Conservation (phyloP, 495 filamentous ascomycete genomes). For the Hypoxylon lenormandii region DNA sequence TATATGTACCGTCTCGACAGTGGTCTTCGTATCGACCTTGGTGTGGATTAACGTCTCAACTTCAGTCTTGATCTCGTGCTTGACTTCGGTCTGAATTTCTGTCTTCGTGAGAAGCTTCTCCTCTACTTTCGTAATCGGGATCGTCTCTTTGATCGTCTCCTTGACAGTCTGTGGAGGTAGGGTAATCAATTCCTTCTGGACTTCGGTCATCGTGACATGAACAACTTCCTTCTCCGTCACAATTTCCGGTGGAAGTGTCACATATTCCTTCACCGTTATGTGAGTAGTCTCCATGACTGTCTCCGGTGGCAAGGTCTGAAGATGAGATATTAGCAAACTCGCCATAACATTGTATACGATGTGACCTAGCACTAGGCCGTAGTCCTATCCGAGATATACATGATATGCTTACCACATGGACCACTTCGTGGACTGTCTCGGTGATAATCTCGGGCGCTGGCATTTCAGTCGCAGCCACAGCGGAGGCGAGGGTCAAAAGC, state of each 20-base stretch:
- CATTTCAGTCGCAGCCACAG: slow-evolving; percentile 20
- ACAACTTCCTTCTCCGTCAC: slow-evolving; percentile 23
- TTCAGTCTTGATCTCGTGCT: slow-evolving; percentile 27
- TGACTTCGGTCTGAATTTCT: slow-evolving; percentile 19
- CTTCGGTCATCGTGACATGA: slow-evolving; percentile 31
- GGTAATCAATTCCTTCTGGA: slow-evolving; percentile 26
- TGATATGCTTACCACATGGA: slow-evolving; percentile 30
- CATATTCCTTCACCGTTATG: slow-evolving; percentile 7
- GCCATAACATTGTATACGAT: too few relatives aligned
- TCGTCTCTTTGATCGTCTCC: slow-evolving; percentile 36
- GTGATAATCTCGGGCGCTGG: slow-evolving; percentile 6
- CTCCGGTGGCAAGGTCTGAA: slow-evolving; percentile 18
- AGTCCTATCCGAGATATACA: neutral
- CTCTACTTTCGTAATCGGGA: slow-evolving; percentile 39
- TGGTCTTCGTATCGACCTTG: slow-evolving; percentile 18
- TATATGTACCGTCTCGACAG: neutral
- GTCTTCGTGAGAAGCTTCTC: slow-evolving; percentile 41
- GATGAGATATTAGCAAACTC: slow-evolving; percentile 9
- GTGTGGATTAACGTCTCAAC: too few relatives aligned
- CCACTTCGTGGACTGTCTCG: slow-evolving; percentile 30
- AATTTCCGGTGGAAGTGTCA: neutral
- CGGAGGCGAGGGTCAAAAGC: slow-evolving; percentile 25
- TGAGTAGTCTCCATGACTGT: slow-evolving; percentile 23
- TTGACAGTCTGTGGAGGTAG: slow-evolving; percentile 21
- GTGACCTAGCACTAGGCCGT: too few relatives aligned